phyloP scores from a whole-genome alignment of 2,329 filamentous ascomycete species.

The Arthrobotrys iridis region DNA sequence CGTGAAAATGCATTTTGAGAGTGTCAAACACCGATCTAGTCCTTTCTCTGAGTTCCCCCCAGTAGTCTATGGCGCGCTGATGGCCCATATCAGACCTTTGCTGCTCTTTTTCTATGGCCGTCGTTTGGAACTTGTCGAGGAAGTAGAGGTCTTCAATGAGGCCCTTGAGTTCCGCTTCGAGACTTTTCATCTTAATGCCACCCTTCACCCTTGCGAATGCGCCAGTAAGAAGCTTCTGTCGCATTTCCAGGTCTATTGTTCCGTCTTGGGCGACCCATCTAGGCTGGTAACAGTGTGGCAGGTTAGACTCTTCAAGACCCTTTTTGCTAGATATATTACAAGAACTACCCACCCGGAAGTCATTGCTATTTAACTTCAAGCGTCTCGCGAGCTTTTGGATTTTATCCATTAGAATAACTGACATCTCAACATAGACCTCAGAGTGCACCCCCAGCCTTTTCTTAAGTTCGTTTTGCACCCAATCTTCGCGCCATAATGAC shows the following conservation, averaged over 20 bases:
- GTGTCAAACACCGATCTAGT: background rate
- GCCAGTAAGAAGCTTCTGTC: background rate
- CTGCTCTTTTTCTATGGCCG: background rate
- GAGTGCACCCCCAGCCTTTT: background rate
- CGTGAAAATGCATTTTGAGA: background rate
- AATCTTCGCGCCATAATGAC: background rate
- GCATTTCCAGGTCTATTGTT: background rate
- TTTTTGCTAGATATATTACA: no score
- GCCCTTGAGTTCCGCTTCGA: background rate
- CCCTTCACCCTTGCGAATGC: background rate
- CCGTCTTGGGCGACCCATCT: background rate
- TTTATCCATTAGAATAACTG: background rate
- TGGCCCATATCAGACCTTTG: background rate
- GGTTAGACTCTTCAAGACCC: no score
- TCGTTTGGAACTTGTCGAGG: constrained; percentile 1
- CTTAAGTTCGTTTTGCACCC: background rate
- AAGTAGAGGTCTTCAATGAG: background rate
- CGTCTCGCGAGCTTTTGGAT: background rate
- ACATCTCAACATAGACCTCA: background rate
- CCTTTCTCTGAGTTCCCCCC: background rate
- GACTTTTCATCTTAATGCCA: background rate
- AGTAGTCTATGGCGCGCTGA: background rate
- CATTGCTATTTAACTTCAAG: background rate
- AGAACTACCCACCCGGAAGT: background rate
- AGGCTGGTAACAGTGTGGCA: background rate